Base-by-base conservation (phyloP, 1,284 basidiomycete genomes). In the Sporisorium scitamineum region DNA sequence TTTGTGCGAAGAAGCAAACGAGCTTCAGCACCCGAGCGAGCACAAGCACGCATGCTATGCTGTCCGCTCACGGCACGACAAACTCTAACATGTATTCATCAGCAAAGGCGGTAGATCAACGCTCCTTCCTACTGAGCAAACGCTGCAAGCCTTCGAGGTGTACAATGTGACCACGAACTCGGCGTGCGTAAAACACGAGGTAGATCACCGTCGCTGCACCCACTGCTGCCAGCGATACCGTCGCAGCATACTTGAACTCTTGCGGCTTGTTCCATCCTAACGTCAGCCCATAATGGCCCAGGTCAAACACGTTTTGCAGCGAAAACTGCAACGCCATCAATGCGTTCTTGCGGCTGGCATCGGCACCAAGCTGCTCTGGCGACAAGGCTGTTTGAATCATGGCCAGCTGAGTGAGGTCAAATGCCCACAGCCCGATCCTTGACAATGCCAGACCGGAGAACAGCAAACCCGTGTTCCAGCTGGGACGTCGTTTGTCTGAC, bases 391-490 rank as follows among this genome's bases (percentile, higher is more conserved):
- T 65, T 31, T 81, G 78, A 9, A 78, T 64, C 69, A 88, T 86
- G 50, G 89, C 87, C 24, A 88, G 83, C 63, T 89, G 89, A 26
- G 86, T 86, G 10, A 89, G 85, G 68, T 89, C 89, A 71, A 89
- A 89, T 0, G 87, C 86, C 88, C 89, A 89, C 0, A 89, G 83
- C 0, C 89, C 88, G 31, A 89, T 87, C 8, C 89, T 83, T 0
- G 87, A 88, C 2, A 88, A 72, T 14, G 88, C 88, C 85, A 90
- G 87, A 4, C 88, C 88, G 85, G 69, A 54, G 54, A 73, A 73
- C 16, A 82, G 66, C 31, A 81, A 18, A 0, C 61, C 74, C 0
- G 75, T 75, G 42, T 80, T 82, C 79, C 76, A 82, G 29, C 60
- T 59, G 0, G 77, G 78, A 0, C 78, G 71, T 9, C 51, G 50